Base-by-base conservation (phyloP, 2,329 filamentous ascomycete species). In the Myrmaecium sp. region DNA sequence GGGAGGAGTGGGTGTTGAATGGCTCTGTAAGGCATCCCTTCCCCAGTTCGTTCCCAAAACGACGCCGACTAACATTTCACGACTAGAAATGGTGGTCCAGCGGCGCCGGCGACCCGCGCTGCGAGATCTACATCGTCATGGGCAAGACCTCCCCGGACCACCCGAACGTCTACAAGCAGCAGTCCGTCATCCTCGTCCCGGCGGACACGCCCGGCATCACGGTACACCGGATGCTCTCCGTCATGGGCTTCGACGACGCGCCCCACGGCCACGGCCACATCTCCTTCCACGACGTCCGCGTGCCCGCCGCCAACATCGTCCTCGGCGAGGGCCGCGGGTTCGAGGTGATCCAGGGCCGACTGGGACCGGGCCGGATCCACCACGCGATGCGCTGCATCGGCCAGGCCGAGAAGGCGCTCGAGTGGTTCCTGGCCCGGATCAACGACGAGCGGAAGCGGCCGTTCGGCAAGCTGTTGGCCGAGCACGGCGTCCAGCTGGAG, bases 41-140 rank as follows among this genome's bases (percentile, higher is more conserved):
- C 18, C 11, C 14, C 14, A 3, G 13, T 3, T n/a, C 17, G 14
- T 11, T n/a, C 6, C 21, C 23, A 19, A 23, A 11, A 11, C 17
- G 11, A n/a, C n/a, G n/a, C n/a, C n/a, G 7, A 23, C 29, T 21
- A 13, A 15, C 21, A 91, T 52, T 55, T 84, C 37, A 62, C 12
- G 6, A n/a, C 29, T 36, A 86, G 70, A 98, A 98, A 81, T 98
- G 89, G 89, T 98, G 89, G 89, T 92, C 82, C 15, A 92, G 81
- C 36, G 89, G 89, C 37, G 83, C 84, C 11, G 89, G 89, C 31
- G 89, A 98, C 57, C 78, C 77, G 31, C 70, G 86, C 42, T 98
- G 89, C 64, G 67, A 78, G 53, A 63, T 98, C 50, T 95, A 94
- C 60, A 74, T 98, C 34, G 83, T 93, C 42, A 93, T 98, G 79